Evolutionary conservation across 495 filamentous ascomycete species (phyloP), one percentile per base, ranked within the genome.

Genomic region (Lasiosphaeria hispida): DNA sequence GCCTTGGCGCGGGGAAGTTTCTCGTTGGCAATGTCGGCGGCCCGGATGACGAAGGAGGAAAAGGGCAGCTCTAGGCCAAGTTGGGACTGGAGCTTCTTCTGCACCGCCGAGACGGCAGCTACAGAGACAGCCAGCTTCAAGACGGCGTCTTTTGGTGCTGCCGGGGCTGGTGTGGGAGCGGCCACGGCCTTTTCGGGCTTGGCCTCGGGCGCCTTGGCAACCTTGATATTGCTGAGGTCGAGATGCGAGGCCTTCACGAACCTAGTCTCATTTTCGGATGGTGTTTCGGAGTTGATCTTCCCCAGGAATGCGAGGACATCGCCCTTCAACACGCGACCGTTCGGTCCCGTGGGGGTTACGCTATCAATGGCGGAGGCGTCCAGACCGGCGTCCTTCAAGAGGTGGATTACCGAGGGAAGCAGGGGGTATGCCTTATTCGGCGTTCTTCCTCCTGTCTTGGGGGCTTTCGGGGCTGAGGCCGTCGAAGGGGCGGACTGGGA

Each of bases 251-350:
- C 84, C 69, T 94, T 87, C 43, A 79, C 73, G 63, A 97, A 85
- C 9, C 83, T 83, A 23, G 78, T 73, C 41, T 85, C 85, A 59
- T 89, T 83, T 40, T 85, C 77, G n/a, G 82, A 75, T 7, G 91
- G 86, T 64, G 88, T 88, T 18, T 83, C 75, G 40, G 84, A 72
- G 43, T 85, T 72, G 63, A 96, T 88, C 53, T 74, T 75, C 49
- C 95, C 94, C 11, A 97, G 75, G 69, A 93, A 94, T 34, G 91
- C 91, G 43, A 98, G 83, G 8, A 98, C 90, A 69, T 98, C 94
- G 47, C 94, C 94, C 76, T 98, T 98, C 36, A 98, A 80, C 41
- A 98, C 78, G 47, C 95, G 87, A 45, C 92, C 92, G 70, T 86
- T 88, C 36, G 94, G 94, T 13, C 94, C 94, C 30, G 87, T 92